These are phyloP conservation scores for Suillus decipiens DNA, from an alignment of 768 basidiomycete species.

Conservation along the genomic window DNA sequence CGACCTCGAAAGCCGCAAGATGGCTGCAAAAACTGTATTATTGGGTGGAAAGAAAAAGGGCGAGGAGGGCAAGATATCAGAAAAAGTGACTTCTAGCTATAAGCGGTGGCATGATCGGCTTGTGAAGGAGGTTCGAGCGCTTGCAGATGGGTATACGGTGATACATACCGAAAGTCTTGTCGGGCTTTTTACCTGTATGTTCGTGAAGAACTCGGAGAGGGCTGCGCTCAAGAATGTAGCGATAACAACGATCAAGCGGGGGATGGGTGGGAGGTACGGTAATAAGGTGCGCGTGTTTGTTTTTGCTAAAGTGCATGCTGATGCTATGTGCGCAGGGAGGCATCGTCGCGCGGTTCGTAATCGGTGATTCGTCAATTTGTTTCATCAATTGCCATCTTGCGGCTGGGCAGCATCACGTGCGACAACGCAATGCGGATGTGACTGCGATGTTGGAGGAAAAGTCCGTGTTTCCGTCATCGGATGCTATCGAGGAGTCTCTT, in stretches of 20 bases:
- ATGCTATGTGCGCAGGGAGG: slow-evolving; percentile 61
- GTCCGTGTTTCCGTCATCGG: slow-evolving; percentile 54
- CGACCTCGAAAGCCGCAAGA: slow-evolving; percentile 89
- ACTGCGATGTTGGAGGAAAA: slow-evolving; percentile 86
- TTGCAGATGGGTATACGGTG: slow-evolving; percentile 79
- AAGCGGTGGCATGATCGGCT: slow-evolving; percentile 88
- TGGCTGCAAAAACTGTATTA: slow-evolving; percentile 90
- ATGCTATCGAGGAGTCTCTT: slow-evolving; percentile 52
- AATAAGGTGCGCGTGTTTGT: slow-evolving; percentile 71
- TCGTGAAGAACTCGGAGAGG: slow-evolving; percentile 71
- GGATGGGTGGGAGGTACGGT: slow-evolving; percentile 91
- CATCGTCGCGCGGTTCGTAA: slow-evolving; percentile 84
- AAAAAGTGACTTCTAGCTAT: slow-evolving; percentile 86
- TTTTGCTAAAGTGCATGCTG: not conserved
- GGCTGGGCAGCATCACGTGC: slow-evolving; percentile 85
- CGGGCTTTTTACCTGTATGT: slow-evolving; percentile 77
- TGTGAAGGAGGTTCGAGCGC: slow-evolving; percentile 68
- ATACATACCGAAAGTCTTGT: slow-evolving; percentile 88
- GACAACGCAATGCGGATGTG: slow-evolving; percentile 84
- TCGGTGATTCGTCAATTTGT: slow-evolving; percentile 92
- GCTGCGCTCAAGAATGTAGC: slow-evolving; percentile 61
- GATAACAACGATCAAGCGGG: slow-evolving; percentile 86
- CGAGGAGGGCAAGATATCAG: slow-evolving; percentile 55
- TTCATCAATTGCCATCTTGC: slow-evolving; percentile 97
- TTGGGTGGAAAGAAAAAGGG: slow-evolving; percentile 69